Percentiles rank a stretch among this genome's conserved stretches.
Conservation (phyloP, 345 rosid species). For the Eucalyptus virginea region DNA sequence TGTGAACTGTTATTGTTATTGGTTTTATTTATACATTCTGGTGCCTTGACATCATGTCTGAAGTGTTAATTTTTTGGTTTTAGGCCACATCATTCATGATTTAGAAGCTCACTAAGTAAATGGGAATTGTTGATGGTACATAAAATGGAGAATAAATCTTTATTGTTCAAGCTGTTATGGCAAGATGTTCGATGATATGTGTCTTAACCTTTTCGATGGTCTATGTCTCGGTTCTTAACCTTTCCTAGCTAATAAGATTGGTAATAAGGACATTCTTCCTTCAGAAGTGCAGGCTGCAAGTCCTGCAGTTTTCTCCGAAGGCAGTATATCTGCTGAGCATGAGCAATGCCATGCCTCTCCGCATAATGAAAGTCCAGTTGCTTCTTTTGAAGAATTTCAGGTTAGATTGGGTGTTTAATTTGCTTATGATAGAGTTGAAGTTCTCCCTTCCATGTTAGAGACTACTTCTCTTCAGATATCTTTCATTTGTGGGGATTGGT, state of each 20-base stretch:
- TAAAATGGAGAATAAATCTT: background rate
- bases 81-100: background rate
- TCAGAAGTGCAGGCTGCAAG: constrained; percentile 21
- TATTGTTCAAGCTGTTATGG: background rate
- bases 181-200: background rate
- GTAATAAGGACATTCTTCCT: constrained; percentile 3
- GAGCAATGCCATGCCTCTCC: constrained; percentile 14
- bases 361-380: constrained; percentile 27
- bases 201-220: background rate
- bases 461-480: background rate
- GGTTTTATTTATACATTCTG: background rate
- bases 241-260: constrained; percentile 2
- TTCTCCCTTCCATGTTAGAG: background rate
- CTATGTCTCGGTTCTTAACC: background rate
- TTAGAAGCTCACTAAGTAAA: background rate
- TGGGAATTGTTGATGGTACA: background rate
- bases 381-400: constrained; percentile 28
- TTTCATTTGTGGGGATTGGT: background rate
- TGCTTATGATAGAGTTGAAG: background rate
- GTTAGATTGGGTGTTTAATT: background rate
- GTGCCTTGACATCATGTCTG: background rate
- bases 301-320: constrained; percentile 15
- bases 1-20: background rate
- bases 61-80: background rate
- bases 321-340: constrained; percentile 24